These are phyloP conservation scores for Xylaria grammica DNA, from an alignment of 495 filamentous ascomycete genomes.

Conservation along the genomic window DNA sequence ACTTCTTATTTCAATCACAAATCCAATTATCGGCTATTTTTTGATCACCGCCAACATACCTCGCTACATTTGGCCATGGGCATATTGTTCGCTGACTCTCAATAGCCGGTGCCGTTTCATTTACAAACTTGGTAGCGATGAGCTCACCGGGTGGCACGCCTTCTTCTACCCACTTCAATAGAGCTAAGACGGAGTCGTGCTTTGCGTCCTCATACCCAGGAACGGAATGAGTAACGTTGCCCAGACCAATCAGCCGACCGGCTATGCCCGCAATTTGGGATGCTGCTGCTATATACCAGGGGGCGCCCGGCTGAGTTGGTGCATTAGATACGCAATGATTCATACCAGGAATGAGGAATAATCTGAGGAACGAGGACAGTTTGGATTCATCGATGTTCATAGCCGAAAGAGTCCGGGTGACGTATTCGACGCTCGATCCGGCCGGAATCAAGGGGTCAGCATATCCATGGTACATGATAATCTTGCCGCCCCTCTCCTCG, in stretches of 20 bases:
- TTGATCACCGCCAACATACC: constrained; percentile 23
- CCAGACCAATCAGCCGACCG: constrained; percentile 27
- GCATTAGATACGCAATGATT: constrained; percentile 37
- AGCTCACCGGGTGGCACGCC: constrained; percentile 41
- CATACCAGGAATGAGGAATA: constrained; percentile 45
- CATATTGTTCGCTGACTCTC: constrained; percentile 48
- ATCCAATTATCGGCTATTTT: constrained; percentile 5
- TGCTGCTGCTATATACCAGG: constrained; percentile 43
- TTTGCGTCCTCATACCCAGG: constrained; percentile 49
- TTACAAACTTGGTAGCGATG: constrained; percentile 42
- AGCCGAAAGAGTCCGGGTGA: constrained; percentile 38
- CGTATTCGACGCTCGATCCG: constrained; percentile 32
- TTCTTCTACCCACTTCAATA: constrained; percentile 60
- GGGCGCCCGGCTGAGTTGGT: constrained; percentile 22
- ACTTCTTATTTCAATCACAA: constrained; percentile 1
- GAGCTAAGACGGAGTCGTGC: constrained; percentile 52
- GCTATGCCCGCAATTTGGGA: constrained; percentile 30
- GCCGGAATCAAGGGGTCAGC: constrained; percentile 54
- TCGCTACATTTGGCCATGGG: constrained; percentile 40
- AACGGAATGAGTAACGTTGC: constrained; percentile 24
- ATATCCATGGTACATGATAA: constrained; percentile 59
- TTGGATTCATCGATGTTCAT: constrained; percentile 28
- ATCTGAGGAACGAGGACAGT: constrained; percentile 33
- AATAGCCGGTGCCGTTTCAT: constrained; percentile 35
- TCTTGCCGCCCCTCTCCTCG: constrained; percentile 52